Evolutionary conservation across 2,329 filamentous ascomycete species (phyloP).

Genomic region (Paraphoma sp.): DNA sequence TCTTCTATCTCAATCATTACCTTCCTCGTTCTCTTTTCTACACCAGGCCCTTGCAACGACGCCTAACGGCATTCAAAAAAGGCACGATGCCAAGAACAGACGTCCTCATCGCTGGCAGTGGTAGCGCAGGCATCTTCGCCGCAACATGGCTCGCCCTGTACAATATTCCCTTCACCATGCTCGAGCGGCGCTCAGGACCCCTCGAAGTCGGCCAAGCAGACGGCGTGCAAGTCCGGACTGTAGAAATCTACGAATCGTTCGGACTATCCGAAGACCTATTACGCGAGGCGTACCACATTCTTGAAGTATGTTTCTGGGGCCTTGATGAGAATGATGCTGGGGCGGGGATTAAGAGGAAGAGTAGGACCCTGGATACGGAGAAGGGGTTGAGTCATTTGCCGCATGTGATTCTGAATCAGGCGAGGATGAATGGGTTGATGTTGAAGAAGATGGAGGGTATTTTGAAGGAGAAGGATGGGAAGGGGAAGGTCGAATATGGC

Average conservation of each 20-base stretch:
- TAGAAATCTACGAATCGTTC: conserved; percentile 77
- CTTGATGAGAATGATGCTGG: conserved; percentile 32
- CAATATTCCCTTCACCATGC: conserved; percentile 62
- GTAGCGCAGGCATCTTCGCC: conserved; percentile 67
- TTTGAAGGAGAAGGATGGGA: conserved; percentile 20
- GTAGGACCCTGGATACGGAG: conserved; percentile 62
- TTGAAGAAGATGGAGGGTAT: conserved; percentile 58
- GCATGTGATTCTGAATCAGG: conserved; percentile 74
- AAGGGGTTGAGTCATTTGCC: conserved; percentile 68
- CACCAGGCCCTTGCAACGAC: not conserved
- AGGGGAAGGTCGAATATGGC: conserved; percentile 60
- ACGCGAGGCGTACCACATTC: conserved; percentile 70
- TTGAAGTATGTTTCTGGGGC: conserved; percentile 64
- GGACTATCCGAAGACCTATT: conserved; percentile 68
- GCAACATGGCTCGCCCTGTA: conserved; percentile 67
- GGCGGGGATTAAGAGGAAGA: conserved; percentile 50
- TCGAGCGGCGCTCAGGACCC: conserved; percentile 64
- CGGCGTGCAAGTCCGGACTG: conserved; percentile 68
- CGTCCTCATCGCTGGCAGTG: conserved; percentile 67
- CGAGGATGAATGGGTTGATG: conserved; percentile 69
- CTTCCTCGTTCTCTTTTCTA: not conserved
- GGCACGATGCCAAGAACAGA: conserved; percentile 47
- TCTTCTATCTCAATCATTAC: not conserved
- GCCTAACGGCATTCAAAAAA: not conserved
- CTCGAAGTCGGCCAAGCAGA: conserved; percentile 68